Base-by-base conservation (phyloP, 2,329 filamentous ascomycete genomes). In the Aspergillus niger region DNA sequence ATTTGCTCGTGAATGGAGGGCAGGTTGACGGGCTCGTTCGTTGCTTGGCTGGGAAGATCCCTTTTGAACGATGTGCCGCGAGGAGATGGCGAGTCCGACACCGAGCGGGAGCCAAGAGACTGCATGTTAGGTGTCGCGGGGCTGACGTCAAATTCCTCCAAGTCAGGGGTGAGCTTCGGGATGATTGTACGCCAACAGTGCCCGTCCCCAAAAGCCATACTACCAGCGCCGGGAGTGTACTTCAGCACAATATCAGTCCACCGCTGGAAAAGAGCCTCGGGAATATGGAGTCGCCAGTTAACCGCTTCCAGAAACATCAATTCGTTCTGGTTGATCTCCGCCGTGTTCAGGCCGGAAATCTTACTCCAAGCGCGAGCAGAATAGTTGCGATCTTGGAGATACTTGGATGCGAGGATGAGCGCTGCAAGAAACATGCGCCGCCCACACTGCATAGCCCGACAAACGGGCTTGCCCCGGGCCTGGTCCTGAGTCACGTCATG, bases 301-400 rank as follows among this genome's bases (percentile, higher is more conserved):
- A 99, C 91, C 49, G 93, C 91, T 63, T 89, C 81, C 50, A 99
- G 84, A 75, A 98, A 99, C 17, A 91, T 88, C 76, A 96, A 89
- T 80, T 99, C 95, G 76, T 98, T 98, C 72, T 92, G 90, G 78
- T 98, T 98, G 77, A 99, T 98, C 79, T 99, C 95, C 59, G 86
- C 82, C 3, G 92, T 93, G 74, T 91, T 92, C 59, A 99, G 83
- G n/a, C 95, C 95, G 17, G 95, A 98, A 69, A 99, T 99, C 82
- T 97, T 98, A 77, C 94, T 98, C 95, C 95, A 99, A 44, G 95
- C 95, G 58, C 94, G 89, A 52, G 95, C 92, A 13, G 95, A 98
- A 79, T 96, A 99, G 79, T 98, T 99, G 68, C 94, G 89, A 75
- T 99, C 95, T 78, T 99, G 95, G 50, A 99, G 82, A 75, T 98